phyloP scores from a whole-genome alignment of 805 yeast genomes.

The Suhomyces tanzawaensis region DNA sequence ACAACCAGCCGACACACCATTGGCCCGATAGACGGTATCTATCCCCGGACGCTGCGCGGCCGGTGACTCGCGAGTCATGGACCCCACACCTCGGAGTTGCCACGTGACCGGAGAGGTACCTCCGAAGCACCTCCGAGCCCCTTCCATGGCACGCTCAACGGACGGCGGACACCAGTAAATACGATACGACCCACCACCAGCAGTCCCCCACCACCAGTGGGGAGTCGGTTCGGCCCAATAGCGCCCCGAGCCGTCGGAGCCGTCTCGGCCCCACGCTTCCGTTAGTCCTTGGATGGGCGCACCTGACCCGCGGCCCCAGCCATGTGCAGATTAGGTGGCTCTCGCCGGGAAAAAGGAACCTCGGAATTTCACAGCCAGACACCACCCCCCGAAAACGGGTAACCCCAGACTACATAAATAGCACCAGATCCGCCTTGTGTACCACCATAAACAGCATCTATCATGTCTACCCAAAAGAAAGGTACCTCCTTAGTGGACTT shows the following conservation, averaged over 20 bases:
- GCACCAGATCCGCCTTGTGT: background rate
- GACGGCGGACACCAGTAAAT: too few species aligned
- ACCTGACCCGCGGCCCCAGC: constrained; percentile 2
- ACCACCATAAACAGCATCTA: background rate
- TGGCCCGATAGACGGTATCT: too few species aligned
- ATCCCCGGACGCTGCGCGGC: too few species aligned
- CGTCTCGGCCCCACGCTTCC: background rate
- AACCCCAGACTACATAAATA: constrained; percentile 5
- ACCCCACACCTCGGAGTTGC: too few species aligned
- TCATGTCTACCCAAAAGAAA: constrained; percentile 24
- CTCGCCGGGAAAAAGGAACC: constrained; percentile 4
- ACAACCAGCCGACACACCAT: too few species aligned
- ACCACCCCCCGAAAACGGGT: constrained; percentile 1
- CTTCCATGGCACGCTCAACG: too few species aligned
- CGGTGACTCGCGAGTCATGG: too few species aligned
- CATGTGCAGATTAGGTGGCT: background rate
- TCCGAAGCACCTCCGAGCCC: too few species aligned
- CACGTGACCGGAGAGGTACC: too few species aligned
- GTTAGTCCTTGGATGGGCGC: background rate
- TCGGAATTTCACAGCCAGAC: background rate
- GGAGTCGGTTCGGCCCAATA: too few species aligned
- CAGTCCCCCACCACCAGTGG: background rate
- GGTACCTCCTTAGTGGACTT: constrained; percentile 56
- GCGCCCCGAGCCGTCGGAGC: background rate
- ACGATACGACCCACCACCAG: too few species aligned